Evolutionary conservation across 441 rosid species (phyloP), one percentile per base, ranked within the genome.

Genomic region (Dalechampia spathulata): DNA sequence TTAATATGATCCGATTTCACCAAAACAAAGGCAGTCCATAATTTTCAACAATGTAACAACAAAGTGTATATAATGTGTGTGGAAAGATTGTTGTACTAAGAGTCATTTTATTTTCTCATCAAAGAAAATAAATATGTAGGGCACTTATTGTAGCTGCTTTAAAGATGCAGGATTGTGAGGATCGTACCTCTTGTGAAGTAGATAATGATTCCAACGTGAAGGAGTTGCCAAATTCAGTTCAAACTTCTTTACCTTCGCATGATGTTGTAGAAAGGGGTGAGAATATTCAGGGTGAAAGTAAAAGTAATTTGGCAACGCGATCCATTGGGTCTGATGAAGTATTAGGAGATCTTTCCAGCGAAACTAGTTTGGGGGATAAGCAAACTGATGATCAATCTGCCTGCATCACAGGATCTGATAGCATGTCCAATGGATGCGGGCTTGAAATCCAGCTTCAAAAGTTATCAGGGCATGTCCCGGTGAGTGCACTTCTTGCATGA

Each of bases 381-480:
- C 64, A 41, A 62, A 41, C 69, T 9, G 60, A 53, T 60, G 63
- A 55, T 62, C 65, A 62, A 55, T 27, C 52, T 43, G 54, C 75
- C 53, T 32, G 37, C 64, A 59, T 69, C 46, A 44, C 70, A 54
- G 78, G 75, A 64, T 67, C 84, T 54, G 38, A 75, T 6, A 67
- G 69, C 52, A 49, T 71, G 62, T 57, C 80, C 30, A 49, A 64
- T 67, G 80, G 77, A 68, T 72, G 69, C 46, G 71, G 51, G 21
- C 69, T 52, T 51, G 57, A 69, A 22, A 50, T 17, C 49, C 73
- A 64, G 57, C 71, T 22, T 42, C 72, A 65, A 28, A 17, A 58
- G 41, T 65, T 49, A 41, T 83, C 84, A 92, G 89, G 89, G 60
- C 86, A 90, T 68, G 66, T 85, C 26, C 51, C 91, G 69, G 98